Base-by-base conservation (phyloP, 2,329 filamentous ascomycete genomes). In the Cordyceps cicadae region DNA sequence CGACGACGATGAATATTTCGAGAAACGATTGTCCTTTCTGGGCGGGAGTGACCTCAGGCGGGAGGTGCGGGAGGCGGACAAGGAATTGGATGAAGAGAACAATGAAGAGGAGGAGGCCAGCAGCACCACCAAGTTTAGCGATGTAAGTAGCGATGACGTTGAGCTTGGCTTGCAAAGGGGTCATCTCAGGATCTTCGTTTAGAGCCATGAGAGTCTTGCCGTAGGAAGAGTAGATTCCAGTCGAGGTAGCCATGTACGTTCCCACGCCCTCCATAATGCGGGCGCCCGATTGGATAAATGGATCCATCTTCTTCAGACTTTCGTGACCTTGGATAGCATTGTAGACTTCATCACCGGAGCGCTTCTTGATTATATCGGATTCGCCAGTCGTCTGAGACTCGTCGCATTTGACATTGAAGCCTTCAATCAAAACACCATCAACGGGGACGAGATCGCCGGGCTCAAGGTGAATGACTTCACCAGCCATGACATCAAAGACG, bases 61-160 rank as follows among this genome's bases (percentile, higher is more conserved):
- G 64, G 72, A 76, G 59, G 73, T 80, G 70, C 6, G 79, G 77
- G 3, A 96, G 81, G 14, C 84, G 76, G 53, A 86, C 90, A 11
- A 94, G 78, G 70, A 96, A 97, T 67, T 91, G 84, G 75, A 96
- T 92, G 68, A 96, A 84, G 15, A 96, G 80, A 51, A 95, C 88
- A 52, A 93, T 80, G 75, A 97, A 96, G 52, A 96, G 79, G 9
- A 91, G 76, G 15, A 94, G 77, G 65, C 88, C 90, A 54, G 91
- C 90, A 55, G 81, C 85, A 70, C 90, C 90, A 73, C 88, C 88
- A 41, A 90, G 76, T 72, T 89, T 89, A 62, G 88, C 88, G 70
- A 91, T 91, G 75, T 88, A 90, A 65, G 89, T 86, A 62, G 88
- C 88, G 64, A 92, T 84, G 63, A 83, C 79, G 68, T 88, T 89